Conservation (phyloP, 306 rosid species). For the Ammopiptanthus mongolicus region DNA sequence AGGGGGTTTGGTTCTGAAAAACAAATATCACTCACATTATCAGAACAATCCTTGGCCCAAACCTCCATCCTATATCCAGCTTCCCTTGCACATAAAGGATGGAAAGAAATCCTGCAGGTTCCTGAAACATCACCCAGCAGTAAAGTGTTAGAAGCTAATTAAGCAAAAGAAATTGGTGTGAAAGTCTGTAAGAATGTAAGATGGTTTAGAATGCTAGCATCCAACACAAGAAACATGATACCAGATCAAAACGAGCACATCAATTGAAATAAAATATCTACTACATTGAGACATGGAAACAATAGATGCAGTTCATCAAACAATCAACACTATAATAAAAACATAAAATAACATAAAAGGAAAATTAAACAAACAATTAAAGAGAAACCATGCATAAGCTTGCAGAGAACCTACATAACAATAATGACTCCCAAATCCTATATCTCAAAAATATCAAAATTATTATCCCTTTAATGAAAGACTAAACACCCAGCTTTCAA, state of each 20-base stretch:
- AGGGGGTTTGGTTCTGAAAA: neutral
- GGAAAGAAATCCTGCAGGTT: constrained; percentile 82
- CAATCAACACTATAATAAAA: neutral
- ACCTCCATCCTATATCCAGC: constrained; percentile 86
- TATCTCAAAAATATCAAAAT: neutral
- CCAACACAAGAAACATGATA: neutral
- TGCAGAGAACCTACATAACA: neutral
- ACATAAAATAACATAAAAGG: neutral
- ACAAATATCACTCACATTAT: constrained; percentile 53
- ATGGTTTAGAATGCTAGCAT: neutral
- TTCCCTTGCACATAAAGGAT: constrained; percentile 94
- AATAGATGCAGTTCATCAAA: constrained; percentile 6
- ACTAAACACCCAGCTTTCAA: neutral
- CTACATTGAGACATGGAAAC: neutral
- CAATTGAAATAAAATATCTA: neutral
- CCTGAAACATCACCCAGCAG: constrained; percentile 43
- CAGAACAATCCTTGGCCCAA: constrained; percentile 77
- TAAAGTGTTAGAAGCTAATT: neutral
- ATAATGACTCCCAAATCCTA: neutral
- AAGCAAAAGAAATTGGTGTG: neutral
- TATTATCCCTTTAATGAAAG: too few species aligned
- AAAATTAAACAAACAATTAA: neutral
- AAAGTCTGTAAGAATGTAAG: neutral
- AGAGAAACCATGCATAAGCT: neutral
- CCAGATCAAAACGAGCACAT: constrained; percentile 8